Percentiles rank a stretch among this genome's conserved stretches.
These are phyloP conservation scores for Microbotryum silenes-acaulis DNA, from an alignment of 1,284 basidiomycete species.

Conservation along the genomic window DNA sequence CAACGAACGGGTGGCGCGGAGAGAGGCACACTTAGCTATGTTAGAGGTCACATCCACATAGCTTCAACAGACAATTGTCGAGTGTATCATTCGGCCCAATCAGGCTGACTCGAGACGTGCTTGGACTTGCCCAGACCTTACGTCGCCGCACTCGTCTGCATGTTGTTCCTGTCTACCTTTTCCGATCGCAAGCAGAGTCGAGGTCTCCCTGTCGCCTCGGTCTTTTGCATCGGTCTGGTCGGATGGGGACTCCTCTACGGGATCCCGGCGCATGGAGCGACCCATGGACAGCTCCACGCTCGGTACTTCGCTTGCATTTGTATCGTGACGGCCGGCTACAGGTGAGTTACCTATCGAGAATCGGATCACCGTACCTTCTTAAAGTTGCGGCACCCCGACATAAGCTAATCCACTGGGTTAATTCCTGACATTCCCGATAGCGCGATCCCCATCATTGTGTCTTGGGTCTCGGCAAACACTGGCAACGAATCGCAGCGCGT, in stretches of 20 bases:
- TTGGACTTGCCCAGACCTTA: slow-evolving; percentile 7
- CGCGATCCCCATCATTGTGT: slow-evolving; percentile 35
- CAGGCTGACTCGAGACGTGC: too few relatives aligned
- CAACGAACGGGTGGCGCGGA: too few relatives aligned
- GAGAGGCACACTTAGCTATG: too few relatives aligned
- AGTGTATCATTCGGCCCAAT: too few relatives aligned
- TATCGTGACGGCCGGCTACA: slow-evolving; percentile 40
- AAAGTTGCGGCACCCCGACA: too few relatives aligned
- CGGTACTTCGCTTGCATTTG: slow-evolving; percentile 35
- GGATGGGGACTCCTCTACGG: slow-evolving; percentile 43
- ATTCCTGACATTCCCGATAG: slow-evolving; percentile 20
- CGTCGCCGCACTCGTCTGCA: slow-evolving; percentile 35
- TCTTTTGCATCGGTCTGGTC: slow-evolving; percentile 42
- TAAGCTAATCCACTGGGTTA: too few relatives aligned
- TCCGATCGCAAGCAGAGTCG: slow-evolving; percentile 68
- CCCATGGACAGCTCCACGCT: too few relatives aligned
- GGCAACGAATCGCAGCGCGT: slow-evolving; percentile 42
- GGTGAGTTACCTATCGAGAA: too few relatives aligned
- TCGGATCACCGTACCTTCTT: too few relatives aligned
- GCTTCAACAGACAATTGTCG: too few relatives aligned
- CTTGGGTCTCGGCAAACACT: slow-evolving; percentile 42
- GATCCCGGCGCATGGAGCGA: slow-evolving; percentile 34
- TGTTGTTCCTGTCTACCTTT: slow-evolving; percentile 55
- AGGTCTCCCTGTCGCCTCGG: slow-evolving; percentile 46
- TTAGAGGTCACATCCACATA: too few relatives aligned